Evolutionary conservation across 805 yeast species (phyloP).

Genomic region (Saccharomyces mikatae): DNA sequence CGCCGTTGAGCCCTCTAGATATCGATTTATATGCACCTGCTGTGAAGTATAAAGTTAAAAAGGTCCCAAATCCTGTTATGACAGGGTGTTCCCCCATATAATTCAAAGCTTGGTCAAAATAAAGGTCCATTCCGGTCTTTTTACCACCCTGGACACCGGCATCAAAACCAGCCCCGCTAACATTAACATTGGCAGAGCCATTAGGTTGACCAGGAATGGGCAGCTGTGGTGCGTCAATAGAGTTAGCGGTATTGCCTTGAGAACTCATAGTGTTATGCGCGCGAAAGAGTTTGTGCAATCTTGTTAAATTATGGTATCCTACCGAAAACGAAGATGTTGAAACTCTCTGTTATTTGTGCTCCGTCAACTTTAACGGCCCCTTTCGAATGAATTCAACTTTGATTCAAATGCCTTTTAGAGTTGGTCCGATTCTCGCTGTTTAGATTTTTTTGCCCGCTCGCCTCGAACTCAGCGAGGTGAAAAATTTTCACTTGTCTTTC

Average conservation of each 20-base stretch:
- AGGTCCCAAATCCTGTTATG: conserved; percentile 60
- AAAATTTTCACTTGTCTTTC: background rate
- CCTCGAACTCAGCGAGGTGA: background rate
- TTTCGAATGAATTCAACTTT: background rate
- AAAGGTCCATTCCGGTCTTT: conserved; percentile 42
- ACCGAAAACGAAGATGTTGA: background rate
- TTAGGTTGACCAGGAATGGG: conserved; percentile 23
- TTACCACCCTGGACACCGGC: conserved; percentile 5
- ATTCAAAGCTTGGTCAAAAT: conserved; percentile 51
- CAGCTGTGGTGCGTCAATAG: conserved; percentile 22
- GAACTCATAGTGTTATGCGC: background rate
- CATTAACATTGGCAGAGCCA: background rate
- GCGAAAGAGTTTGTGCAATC: background rate
- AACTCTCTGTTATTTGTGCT: background rate
- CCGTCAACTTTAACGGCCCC: background rate
- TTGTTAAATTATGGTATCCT: background rate
- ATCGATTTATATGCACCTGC: conserved; percentile 58
- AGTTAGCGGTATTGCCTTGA: conserved; percentile 2
- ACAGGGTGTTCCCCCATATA: conserved; percentile 73
- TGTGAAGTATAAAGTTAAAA: conserved; percentile 52
- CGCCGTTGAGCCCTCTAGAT: conserved; percentile 43
- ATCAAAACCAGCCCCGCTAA: background rate
- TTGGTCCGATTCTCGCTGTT: background rate
- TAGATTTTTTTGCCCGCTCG: background rate
- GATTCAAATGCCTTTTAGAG: background rate